Percentiles rank a stretch among this genome's conserved stretches.
Conservation (phyloP, 1,139 yeast genomes). For the Pichia sp. region DNA sequence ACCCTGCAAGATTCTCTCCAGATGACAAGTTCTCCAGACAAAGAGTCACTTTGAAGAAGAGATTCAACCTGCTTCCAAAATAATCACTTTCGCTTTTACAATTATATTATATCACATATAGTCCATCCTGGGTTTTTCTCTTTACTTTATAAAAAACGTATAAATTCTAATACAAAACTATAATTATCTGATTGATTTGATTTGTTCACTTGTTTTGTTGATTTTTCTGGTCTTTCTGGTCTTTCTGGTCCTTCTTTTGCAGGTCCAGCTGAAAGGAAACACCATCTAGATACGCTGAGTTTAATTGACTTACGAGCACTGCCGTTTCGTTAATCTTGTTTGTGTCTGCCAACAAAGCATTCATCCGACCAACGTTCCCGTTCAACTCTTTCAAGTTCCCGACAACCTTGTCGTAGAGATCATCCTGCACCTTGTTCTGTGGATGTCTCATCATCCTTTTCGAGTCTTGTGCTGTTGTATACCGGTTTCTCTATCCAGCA, state of each 20-base stretch:
- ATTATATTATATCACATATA: too few relatives aligned
- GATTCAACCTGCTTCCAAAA: slow-evolving; percentile 88
- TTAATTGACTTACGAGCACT: slow-evolving; percentile 66
- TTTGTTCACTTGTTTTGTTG: too few relatives aligned
- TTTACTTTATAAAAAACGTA: too few relatives aligned
- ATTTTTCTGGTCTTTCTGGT: too few relatives aligned
- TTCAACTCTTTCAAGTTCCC: slow-evolving; percentile 45
- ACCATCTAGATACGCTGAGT: slow-evolving; percentile 9
- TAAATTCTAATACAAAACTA: too few relatives aligned
- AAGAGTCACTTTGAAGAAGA: slow-evolving; percentile 95
- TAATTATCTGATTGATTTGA: too few relatives aligned
- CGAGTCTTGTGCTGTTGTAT: background rate
- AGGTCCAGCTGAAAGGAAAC: slow-evolving; percentile 14
- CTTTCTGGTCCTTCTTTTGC: too few relatives aligned
- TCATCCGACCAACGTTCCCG: slow-evolving; percentile 35
- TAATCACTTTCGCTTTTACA: slow-evolving; percentile 24
- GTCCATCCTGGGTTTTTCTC: too few relatives aligned
- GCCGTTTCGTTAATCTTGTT: slow-evolving; percentile 63
- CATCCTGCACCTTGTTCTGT: slow-evolving; percentile 79
- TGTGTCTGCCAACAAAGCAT: slow-evolving; percentile 52
- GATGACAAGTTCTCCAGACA: slow-evolving; percentile 99
- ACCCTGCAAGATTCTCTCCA: slow-evolving; percentile 99
- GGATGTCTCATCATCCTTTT: slow-evolving; percentile 46
- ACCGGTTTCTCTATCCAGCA: too few relatives aligned
- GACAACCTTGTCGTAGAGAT: slow-evolving; percentile 68